Conservation (phyloP, 2,329 filamentous ascomycete genomes). For the Trichoderma sp. region DNA sequence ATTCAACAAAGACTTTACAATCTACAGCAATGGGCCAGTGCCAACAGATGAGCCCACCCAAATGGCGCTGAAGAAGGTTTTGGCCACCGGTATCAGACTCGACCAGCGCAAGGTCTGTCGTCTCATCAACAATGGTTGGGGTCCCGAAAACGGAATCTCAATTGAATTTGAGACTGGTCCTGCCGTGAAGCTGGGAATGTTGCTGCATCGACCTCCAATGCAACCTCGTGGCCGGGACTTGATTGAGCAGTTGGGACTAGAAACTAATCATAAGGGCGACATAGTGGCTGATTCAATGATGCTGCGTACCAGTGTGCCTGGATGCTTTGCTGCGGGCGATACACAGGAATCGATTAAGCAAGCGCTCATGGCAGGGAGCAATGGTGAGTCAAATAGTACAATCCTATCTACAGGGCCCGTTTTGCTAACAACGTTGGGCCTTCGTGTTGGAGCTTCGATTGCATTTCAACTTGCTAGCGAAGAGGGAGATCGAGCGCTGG, state of each 20-base stretch:
- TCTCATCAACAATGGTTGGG: slow-evolving; percentile 27
- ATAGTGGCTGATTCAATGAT: slow-evolving; percentile 48
- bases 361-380: slow-evolving; percentile 17
- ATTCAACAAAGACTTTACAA: slow-evolving; percentile 46
- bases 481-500: slow-evolving; percentile 17
- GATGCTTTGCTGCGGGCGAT: slow-evolving; percentile 58
- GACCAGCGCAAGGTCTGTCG: slow-evolving; percentile 40
- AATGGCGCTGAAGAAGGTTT: slow-evolving; percentile 25
- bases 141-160: slow-evolving; percentile 30
- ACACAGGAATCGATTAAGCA: slow-evolving; percentile 29
- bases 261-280: slow-evolving; percentile 44
- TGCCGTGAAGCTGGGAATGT: slow-evolving; percentile 41
- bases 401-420: no score
- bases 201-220: slow-evolving; percentile 40
- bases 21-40: slow-evolving; percentile 52
- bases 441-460: slow-evolving; percentile 15
- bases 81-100: slow-evolving; percentile 39
- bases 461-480: slow-evolving; percentile 17
- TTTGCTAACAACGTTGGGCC: not conserved
- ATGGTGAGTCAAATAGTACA: not conserved
- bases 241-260: slow-evolving; percentile 42
- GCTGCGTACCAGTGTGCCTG: slow-evolving; percentile 50
- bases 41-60: slow-evolving; percentile 4
- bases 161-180: slow-evolving; percentile 44
- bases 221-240: slow-evolving; percentile 44